Percentiles rank a stretch among this genome's conserved stretches.
phyloP scores from a whole-genome alignment of 306 rosid species.

The Glycine soja region DNA sequence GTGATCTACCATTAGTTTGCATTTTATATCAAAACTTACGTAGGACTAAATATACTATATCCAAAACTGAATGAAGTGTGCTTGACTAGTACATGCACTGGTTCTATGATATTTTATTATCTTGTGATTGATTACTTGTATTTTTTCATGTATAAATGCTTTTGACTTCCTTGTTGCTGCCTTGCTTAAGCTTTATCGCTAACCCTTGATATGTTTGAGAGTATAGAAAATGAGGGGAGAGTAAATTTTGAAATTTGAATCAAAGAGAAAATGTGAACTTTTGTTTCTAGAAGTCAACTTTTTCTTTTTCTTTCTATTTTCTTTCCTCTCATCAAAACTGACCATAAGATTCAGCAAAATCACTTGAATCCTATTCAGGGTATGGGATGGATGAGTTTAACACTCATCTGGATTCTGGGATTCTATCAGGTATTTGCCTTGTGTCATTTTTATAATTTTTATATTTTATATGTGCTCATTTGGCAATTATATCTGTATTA shows the following conservation, averaged over 20 bases:
- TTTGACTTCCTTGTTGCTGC: background rate
- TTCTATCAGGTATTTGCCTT: slow-evolving; percentile 9
- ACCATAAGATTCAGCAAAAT: background rate
- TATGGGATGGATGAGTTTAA: slow-evolving; percentile 26
- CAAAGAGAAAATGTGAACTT: background rate
- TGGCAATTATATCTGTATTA: background rate
- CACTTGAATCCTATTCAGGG: background rate
- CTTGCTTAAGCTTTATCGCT: slow-evolving; percentile 34
- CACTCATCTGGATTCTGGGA: background rate
- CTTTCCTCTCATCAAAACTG: background rate
- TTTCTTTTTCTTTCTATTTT: background rate
- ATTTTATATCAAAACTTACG: slow-evolving; percentile 7
- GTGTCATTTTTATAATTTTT: background rate
- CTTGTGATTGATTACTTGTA: slow-evolving; percentile 26
- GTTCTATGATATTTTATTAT: slow-evolving; percentile 8
- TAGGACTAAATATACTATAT: slow-evolving; percentile 13
- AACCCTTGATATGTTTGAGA: background rate
- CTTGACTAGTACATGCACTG: background rate
- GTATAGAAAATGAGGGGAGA: background rate
- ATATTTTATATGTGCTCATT: background rate
- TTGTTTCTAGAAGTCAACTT: background rate
- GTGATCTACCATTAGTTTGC: slow-evolving; percentile 51
- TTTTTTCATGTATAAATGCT: slow-evolving; percentile 5
- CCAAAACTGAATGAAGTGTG: slow-evolving; percentile 31
- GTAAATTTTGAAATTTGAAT: background rate